Base-by-base conservation (phyloP, 805 yeast species). In the Candida methanosorbosa region DNA sequence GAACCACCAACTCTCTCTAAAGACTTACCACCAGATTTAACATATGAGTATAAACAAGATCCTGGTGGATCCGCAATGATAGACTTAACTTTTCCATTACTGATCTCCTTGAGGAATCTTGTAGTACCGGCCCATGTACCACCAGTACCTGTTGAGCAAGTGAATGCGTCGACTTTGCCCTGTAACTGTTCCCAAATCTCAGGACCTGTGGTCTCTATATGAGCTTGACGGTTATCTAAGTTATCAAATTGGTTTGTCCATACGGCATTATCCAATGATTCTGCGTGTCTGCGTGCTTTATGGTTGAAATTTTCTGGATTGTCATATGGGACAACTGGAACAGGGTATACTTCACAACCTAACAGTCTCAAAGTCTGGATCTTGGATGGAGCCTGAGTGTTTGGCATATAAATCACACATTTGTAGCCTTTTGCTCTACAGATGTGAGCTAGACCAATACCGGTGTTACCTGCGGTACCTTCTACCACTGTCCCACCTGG, bases 391-490 rank as follows among this genome's bases (percentile, higher is more conserved):
- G 92, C 74, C 57, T 85, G 95, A 2, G 94, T 84, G 57, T 86
- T 75, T 38, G 96, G 96, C 87, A 86, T 85, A 64, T 84, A 86
- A 38, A 86, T 81, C 33, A 86, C 77, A 55, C 92, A 77, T 37
- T 80, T 73, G 66, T 86, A 86, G 21, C 95, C 95, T 46, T 79
- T 74, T 32, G 88, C 72, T 24, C 94, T 66, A 53, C 94, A 83
- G 30, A 79, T 75, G 48, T 71, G 77, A 6, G 95, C 95, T 37
- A 86, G 63, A 1, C 95, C 95, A 45, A 86, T 86, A 14, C 95
- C 96, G n/a, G 96, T 86, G 61, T 86, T 86, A 22, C 96, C 96
- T 3, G 96, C 96, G 11, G 95, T 85, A 7, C 95, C 95, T 58
- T 86, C 96, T 14, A 86, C 88, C 21, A 86, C 74, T 2, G 95